phyloP scores from a whole-genome alignment of 441 rosid genomes.

The Adansonia madagascariensis region DNA sequence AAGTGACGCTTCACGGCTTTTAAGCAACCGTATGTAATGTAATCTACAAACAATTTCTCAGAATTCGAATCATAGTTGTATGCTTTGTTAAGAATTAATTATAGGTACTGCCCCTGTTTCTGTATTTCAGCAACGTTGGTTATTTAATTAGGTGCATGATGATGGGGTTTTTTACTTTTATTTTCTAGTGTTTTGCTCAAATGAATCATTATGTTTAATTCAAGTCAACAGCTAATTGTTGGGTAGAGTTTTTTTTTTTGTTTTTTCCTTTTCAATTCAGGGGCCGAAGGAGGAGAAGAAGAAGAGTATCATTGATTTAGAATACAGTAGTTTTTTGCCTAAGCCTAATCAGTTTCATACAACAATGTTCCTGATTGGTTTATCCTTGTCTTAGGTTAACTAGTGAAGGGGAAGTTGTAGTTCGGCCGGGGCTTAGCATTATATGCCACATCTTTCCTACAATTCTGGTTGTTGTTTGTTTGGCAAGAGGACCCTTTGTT shows the following conservation, averaged over 20 bases:
- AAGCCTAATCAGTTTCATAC: background rate
- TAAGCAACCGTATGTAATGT: constrained; percentile 56
- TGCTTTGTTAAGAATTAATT: background rate
- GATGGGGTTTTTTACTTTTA: background rate
- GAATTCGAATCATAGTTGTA: background rate
- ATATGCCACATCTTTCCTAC: background rate
- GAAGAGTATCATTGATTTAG: background rate
- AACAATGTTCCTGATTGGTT: background rate
- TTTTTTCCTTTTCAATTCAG: background rate
- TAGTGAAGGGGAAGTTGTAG: background rate
- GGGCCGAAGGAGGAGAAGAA: background rate
- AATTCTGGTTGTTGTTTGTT: background rate
- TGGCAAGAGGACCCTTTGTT: background rate
- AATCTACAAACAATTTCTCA: background rate
- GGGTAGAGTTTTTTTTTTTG: too few species aligned
- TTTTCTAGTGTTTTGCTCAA: background rate
- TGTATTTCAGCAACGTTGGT: background rate
- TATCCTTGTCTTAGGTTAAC: background rate
- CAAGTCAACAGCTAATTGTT: background rate
- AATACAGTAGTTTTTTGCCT: background rate
- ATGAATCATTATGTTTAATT: background rate
- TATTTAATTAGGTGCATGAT: background rate
- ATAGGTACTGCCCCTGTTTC: background rate
- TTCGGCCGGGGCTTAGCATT: background rate
- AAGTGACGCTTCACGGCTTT: constrained; percentile 60